Evolutionary conservation across 2,329 filamentous ascomycete genomes (phyloP), one percentile per base, ranked within the genome.

Genomic region (Xylariaceae sp.): DNA sequence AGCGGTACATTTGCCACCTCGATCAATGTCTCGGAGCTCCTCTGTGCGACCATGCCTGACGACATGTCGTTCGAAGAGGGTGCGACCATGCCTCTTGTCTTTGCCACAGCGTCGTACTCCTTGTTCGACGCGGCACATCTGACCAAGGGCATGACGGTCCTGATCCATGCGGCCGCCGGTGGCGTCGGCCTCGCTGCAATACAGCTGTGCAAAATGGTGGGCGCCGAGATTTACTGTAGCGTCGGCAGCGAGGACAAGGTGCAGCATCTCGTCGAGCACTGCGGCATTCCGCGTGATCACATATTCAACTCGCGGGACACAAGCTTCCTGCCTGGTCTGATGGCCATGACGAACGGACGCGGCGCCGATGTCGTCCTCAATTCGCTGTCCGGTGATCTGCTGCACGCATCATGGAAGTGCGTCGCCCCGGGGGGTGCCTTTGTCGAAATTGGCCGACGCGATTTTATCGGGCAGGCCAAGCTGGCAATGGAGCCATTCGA

Each of bases 401-500:
- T 78, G 0, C 71, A 72, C 16, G 67, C 70, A 3, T 69, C 71
- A 0, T 79, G 72, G 73, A 54, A 68, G 1, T 77, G 73, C 42
- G 63, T 80, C 3, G 74, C 76, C 1, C 59, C 66, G 5, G 75
- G 71, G 43, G 76, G 75, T 0, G 67, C 60, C 3, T 72, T 80
- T 63, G 50, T 79, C 0, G 75, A 79, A 47, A 71, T 79, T n/a
- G 74, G 73, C 6, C 73, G 73, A 55, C 61, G 69, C 6, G 73
- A 78, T 42, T 63, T 77, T 1, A 57, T 69, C 1, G 69, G 69
- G 1, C 68, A 71, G 18, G 71, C 67, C 2, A 60, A 66, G 6
- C 65, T 81, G 5, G 69, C 71, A 1, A 76, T 81, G 75, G 56
- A 68, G 1, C 64, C 68, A 0, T 81, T 82, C 38, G 61, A 69